Percentiles rank a stretch among this genome's conserved stretches.
phyloP scores from a whole-genome alignment of 2,329 filamentous ascomycete species.

The Waltergamsia citrina region DNA sequence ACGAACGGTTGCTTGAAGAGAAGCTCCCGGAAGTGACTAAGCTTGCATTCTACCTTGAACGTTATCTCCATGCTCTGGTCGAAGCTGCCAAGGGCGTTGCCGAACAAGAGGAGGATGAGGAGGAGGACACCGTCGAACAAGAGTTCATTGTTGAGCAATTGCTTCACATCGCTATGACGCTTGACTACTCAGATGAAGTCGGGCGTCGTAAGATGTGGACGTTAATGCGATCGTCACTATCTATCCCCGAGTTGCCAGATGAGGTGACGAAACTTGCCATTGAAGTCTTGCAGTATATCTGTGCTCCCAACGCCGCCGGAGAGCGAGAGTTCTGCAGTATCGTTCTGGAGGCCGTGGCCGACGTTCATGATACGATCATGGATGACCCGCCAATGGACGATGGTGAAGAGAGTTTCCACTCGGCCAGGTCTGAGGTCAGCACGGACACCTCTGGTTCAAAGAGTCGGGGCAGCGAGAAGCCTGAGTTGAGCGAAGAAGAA shows the following conservation, averaged over 20 bases:
- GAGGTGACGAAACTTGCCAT: constrained; percentile 84
- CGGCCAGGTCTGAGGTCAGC: constrained; percentile 77
- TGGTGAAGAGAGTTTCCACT: constrained; percentile 75
- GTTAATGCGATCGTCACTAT: constrained; percentile 75
- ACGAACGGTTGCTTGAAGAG: constrained; percentile 71
- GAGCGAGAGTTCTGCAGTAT: constrained; percentile 78
- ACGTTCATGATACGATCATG: constrained; percentile 90
- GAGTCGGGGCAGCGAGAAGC: constrained; percentile 28
- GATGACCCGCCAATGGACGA: constrained; percentile 53
- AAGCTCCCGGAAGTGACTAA: constrained; percentile 93
- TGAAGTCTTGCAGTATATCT: constrained; percentile 74
- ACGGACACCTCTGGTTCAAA: constrained; percentile 48
- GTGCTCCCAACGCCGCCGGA: constrained; percentile 61
- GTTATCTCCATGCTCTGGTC: constrained; percentile 62
- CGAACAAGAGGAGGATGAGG: constrained; percentile 53
- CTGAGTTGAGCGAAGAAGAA: constrained; percentile 51
- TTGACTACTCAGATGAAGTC: constrained; percentile 97
- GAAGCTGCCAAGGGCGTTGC: constrained; percentile 52
- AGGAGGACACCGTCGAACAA: constrained; percentile 78
- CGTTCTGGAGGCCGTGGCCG: constrained; percentile 86
- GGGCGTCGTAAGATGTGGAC: constrained; percentile 94
- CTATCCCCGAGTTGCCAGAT: constrained; percentile 80
- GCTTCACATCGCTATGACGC: constrained; percentile 79
- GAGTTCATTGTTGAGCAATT: constrained; percentile 96
- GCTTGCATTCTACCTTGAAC: constrained; percentile 77